Evolutionary conservation across 148 eudicot genomes (phyloP).

Genomic region (Heliosperma pusillum): DNA sequence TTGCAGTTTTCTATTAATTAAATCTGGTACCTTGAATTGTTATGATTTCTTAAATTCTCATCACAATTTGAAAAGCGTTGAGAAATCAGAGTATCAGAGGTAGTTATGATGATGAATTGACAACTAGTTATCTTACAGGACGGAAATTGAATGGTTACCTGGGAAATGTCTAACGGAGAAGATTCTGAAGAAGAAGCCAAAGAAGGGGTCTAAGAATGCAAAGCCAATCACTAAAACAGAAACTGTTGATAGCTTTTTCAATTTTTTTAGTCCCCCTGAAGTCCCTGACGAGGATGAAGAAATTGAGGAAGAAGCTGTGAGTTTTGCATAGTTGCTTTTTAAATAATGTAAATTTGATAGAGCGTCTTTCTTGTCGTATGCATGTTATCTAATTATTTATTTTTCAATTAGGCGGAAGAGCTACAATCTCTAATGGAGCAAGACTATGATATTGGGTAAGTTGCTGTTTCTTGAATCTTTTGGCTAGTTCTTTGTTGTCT

Average conservation of each 20-base stretch:
- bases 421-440: constrained; percentile 81
- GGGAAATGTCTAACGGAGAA: constrained; percentile 91
- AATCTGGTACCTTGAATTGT: neutral
- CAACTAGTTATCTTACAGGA: constrained; percentile 38
- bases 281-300: constrained; percentile 83
- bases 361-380: neutral
- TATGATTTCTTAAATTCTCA: neutral
- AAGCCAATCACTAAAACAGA: constrained; percentile 73
- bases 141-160: constrained; percentile 81
- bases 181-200: constrained; percentile 76
- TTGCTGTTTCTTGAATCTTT: neutral
- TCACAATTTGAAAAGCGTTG: neutral
- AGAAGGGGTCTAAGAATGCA: constrained; percentile 74
- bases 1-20: neutral
- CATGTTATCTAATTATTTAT: neutral
- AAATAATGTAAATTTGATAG: neutral
- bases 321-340: constrained; percentile 9
- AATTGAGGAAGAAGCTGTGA: constrained; percentile 71
- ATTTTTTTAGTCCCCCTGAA: constrained; percentile 85
- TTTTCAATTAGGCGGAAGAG: constrained; percentile 63
- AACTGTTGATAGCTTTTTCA: constrained; percentile 78
- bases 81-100: neutral
- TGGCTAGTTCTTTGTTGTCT: neutral
- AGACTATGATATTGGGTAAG: constrained; percentile 95
- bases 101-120: neutral